Evolutionary conservation across 495 filamentous ascomycete species (phyloP).

Genomic region (Penicillium odoratum): DNA sequence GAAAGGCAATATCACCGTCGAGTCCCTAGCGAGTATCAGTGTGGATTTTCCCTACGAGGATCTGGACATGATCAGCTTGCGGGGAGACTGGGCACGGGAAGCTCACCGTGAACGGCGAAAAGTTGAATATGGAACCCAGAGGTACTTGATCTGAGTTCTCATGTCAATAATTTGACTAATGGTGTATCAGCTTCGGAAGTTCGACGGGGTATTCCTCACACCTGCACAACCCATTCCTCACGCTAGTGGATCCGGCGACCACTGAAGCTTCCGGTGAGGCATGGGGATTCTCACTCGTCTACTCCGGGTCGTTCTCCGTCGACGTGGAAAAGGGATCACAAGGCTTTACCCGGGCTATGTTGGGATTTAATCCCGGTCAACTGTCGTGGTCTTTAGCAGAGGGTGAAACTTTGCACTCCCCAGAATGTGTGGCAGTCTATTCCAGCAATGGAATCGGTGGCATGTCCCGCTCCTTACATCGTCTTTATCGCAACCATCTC

Average conservation of each 20-base stretch:
- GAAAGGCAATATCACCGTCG: constrained; percentile 42
- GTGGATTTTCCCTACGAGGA: constrained; percentile 54
- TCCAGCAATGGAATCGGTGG: constrained; percentile 52
- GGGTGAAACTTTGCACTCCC: constrained; percentile 50
- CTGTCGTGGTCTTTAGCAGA: constrained; percentile 47
- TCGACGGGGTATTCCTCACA: constrained; percentile 54
- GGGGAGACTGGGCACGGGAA: constrained; percentile 56
- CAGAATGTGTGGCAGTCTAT: constrained; percentile 55
- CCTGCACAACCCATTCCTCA: constrained; percentile 55
- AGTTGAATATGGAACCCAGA: constrained; percentile 37
- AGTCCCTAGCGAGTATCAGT: constrained; percentile 53
- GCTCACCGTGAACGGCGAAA: constrained; percentile 37
- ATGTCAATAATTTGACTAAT: not conserved
- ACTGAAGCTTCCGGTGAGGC: constrained; percentile 54
- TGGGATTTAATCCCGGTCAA: constrained; percentile 53
- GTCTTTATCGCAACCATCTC: constrained; percentile 55
- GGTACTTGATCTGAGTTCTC: constrained; percentile 17
- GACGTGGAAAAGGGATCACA: constrained; percentile 56
- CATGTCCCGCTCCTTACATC: constrained; percentile 54
- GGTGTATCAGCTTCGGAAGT: constrained; percentile 43
- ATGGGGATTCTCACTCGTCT: constrained; percentile 57
- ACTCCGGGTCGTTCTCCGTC: constrained; percentile 52
- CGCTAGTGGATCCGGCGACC: constrained; percentile 47
- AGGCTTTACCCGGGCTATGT: constrained; percentile 49
- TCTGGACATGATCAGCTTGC: constrained; percentile 53